Conservation (phyloP, 78 protist genomes). For the Dictyostelium firmibasis region DNA sequence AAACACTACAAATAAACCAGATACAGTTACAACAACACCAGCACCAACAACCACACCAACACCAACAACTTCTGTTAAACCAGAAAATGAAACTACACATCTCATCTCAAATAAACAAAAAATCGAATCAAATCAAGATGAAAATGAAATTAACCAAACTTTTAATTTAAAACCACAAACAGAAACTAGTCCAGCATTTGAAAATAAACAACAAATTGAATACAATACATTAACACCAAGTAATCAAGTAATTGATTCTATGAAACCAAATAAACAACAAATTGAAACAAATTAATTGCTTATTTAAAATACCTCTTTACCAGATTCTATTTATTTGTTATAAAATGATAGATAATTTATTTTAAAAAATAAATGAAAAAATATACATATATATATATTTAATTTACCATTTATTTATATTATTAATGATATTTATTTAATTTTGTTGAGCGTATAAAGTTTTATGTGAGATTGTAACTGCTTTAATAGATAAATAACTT, state of each 20-base stretch:
- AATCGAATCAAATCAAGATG: background rate
- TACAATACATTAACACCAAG: too few relatives aligned
- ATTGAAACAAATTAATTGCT: too few relatives aligned
- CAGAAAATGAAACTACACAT: background rate
- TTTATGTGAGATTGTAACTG: constrained; percentile 29
- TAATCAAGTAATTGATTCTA: too few relatives aligned
- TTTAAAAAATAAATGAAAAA: too few relatives aligned
- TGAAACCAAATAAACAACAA: too few relatives aligned
- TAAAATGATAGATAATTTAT: too few relatives aligned
- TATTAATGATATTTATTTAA: too few relatives aligned
- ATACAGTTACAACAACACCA: background rate
- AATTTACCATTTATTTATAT: too few relatives aligned
- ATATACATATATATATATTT: too few relatives aligned
- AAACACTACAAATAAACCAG: background rate
- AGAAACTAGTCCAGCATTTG: background rate
- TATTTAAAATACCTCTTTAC: too few relatives aligned
- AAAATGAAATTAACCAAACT: background rate
- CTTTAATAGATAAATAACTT: constrained; percentile 10
- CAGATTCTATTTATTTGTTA: too few relatives aligned
- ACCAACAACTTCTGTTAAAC: background rate
- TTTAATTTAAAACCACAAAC: background rate
- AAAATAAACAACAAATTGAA: too few relatives aligned
- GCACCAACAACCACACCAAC: background rate
- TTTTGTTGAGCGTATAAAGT: background rate
- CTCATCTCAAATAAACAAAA: background rate